Conservation (phyloP, 2,329 filamentous ascomycete genomes). For the Neocucurbitaria cava region DNA sequence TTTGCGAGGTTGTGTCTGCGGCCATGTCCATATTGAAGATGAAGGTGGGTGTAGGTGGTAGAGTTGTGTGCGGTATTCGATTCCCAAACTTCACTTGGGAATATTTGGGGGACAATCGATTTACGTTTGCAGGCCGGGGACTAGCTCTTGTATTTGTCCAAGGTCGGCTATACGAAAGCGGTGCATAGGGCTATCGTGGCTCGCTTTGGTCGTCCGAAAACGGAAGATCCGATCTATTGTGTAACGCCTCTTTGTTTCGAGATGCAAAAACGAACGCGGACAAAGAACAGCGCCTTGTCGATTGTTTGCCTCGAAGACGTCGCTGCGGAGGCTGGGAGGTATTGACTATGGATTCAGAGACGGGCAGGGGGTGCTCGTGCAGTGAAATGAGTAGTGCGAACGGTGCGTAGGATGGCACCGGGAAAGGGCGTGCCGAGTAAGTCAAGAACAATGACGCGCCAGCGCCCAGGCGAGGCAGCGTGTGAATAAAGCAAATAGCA, state of each 20-base stretch:
- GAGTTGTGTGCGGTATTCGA: not conserved
- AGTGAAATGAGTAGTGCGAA: constrained; percentile 13
- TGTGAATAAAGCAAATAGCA: not conserved
- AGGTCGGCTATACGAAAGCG: constrained; percentile 9
- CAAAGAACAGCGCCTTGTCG: constrained; percentile 2
- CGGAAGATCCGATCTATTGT: constrained; percentile 8
- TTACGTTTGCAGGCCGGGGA: constrained; percentile 8
- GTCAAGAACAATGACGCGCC: not conserved
- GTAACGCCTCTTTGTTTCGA: constrained; percentile 13
- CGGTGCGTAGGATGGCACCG: constrained; percentile 11
- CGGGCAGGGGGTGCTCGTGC: constrained; percentile 9
- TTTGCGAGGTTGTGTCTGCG: constrained; percentile 11
- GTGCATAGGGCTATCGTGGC: constrained; percentile 20
- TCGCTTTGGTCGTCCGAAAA: constrained; percentile 19
- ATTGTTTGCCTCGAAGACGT: not conserved
- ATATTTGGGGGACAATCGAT: not conserved
- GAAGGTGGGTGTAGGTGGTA: not conserved
- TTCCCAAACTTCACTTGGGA: not conserved
- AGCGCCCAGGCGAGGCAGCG: not conserved
- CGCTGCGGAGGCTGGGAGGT: constrained; percentile 4
- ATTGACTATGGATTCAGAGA: constrained; percentile 3
- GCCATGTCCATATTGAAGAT: constrained; percentile 9
- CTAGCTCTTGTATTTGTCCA: constrained; percentile 9
- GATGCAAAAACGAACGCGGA: constrained; percentile 1
- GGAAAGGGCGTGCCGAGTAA: constrained; percentile 2